Evolutionary conservation across 2,329 filamentous ascomycete genomes (phyloP).

Genomic region (Bipolaris zeicola): DNA sequence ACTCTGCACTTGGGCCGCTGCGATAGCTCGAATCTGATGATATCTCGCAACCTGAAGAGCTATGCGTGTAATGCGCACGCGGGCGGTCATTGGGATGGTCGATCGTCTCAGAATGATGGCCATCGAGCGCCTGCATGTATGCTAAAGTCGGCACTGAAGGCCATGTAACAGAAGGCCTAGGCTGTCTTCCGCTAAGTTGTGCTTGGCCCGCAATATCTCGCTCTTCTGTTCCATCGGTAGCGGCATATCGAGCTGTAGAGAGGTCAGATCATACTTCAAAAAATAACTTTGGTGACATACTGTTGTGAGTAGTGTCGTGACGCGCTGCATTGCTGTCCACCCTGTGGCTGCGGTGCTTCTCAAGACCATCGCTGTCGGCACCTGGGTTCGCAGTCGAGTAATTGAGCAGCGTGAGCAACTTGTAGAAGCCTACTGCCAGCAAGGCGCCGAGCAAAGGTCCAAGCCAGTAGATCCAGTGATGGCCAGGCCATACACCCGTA

Average conservation of each 20-base stretch:
- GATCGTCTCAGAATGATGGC: slow-evolving; percentile 29
- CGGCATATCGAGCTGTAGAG: slow-evolving; percentile 26
- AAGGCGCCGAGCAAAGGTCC: slow-evolving; percentile 54
- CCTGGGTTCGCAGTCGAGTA: slow-evolving; percentile 59
- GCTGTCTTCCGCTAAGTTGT: slow-evolving; percentile 15
- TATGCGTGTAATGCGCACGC: slow-evolving; percentile 26
- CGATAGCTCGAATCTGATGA: slow-evolving; percentile 32
- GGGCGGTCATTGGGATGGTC: slow-evolving; percentile 34
- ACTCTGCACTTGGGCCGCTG: slow-evolving; percentile 35
- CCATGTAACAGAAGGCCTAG: slow-evolving; percentile 10
- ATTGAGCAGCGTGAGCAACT: slow-evolving; percentile 56
- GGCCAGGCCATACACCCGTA: slow-evolving; percentile 48
- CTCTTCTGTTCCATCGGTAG: slow-evolving; percentile 39
- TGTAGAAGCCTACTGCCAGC: slow-evolving; percentile 56
- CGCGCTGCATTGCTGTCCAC: not conserved
- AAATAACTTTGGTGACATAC: not conserved
- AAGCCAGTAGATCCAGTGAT: slow-evolving; percentile 61
- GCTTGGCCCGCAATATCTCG: slow-evolving; percentile 25
- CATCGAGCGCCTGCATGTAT: slow-evolving; percentile 34
- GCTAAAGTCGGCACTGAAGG: slow-evolving; percentile 24
- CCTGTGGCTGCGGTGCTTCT: slow-evolving; percentile 32
- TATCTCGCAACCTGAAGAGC: slow-evolving; percentile 27
- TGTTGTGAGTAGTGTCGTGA: not conserved
- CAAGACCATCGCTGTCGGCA: slow-evolving; percentile 54
- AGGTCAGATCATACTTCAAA: slow-evolving; percentile 17